Conservation (phyloP, 2,329 filamentous ascomycete species). For the Fusarium acutatum region DNA sequence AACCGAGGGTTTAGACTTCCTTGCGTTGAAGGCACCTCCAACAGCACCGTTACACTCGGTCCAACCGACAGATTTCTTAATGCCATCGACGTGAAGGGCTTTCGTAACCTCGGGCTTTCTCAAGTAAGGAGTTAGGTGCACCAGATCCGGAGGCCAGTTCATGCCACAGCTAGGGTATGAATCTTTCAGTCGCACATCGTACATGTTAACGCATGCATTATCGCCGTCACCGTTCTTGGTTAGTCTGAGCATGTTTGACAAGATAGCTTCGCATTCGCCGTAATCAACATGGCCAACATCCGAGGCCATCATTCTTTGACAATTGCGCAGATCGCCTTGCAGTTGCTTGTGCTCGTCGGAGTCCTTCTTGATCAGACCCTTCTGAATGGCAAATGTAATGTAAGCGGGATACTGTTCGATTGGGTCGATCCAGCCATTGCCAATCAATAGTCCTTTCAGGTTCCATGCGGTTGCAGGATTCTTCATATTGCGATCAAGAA, state of each 20-base stretch:
- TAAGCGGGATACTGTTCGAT: conserved; percentile 90
- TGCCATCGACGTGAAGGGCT: conserved; percentile 83
- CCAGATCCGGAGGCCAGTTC: conserved; percentile 95
- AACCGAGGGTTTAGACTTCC: conserved; percentile 76
- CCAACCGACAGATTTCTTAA: conserved; percentile 85
- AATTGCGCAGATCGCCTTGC: conserved; percentile 74
- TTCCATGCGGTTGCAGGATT: conserved; percentile 68
- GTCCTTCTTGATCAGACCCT: conserved; percentile 74
- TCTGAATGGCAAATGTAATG: conserved; percentile 80
- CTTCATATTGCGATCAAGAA: conserved; percentile 86
- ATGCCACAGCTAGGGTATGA: conserved; percentile 86
- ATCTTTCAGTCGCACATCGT: conserved; percentile 89
- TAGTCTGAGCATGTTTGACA: conserved; percentile 74
- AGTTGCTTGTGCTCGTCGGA: conserved; percentile 71
- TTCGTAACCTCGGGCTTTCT: conserved; percentile 78
- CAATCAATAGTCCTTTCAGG: conserved; percentile 86
- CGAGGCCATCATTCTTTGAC: conserved; percentile 67
- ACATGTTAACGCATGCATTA: conserved; percentile 88
- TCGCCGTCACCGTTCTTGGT: conserved; percentile 66
- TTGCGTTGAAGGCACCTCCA: conserved; percentile 72
- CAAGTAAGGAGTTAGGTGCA: conserved; percentile 81
- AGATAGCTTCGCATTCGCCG: conserved; percentile 76
- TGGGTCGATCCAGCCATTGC: conserved; percentile 97
- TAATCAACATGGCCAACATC: conserved; percentile 68
- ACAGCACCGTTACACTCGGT: conserved; percentile 87